Base-by-base conservation (phyloP, 495 filamentous ascomycete species). In the Wilcoxina mikolae region DNA sequence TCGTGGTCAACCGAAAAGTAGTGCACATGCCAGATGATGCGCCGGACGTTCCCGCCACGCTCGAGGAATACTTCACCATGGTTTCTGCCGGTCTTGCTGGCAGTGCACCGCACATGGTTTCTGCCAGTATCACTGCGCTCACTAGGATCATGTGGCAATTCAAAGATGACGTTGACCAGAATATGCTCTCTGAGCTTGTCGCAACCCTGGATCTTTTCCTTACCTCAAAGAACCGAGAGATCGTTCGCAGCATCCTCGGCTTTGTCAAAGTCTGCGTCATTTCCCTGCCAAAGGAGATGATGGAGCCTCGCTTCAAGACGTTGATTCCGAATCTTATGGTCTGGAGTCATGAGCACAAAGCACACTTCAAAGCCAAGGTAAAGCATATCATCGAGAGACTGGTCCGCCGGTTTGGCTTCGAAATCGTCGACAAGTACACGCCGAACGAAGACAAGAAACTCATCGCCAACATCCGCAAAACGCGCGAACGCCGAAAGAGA, bases 11-110 rank as follows among this genome's bases (percentile, higher is more conserved):
- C 66, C 82, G 80, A 50, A 83, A 86, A 60, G 85, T 95, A 3
- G 75, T 85, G 0, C 77, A 89, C 65, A 90, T 95, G 85, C 75
- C 83, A 3, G 70, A 78, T 29, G 76, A 90, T 65, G 80, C 87
- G 1, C 83, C 87, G n/a, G 70, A 76, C 51, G 87, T 81, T 2
- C 65, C 74, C 12, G 89, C 90, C 4, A 83, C 75, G 12, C 74
- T 96, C 25, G 89, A 95, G 60, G 91, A 96, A 66, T 95, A 93
- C 68, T 85, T 95, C 75, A 95, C 88, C 38, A 98, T 98, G 90
- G 82, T 98, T 28, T 89, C 85, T 45, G 93, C 91, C 20, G 91
- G 93, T 67, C 78, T 98, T 27, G 91, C 90, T 1, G 90, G 87
- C 39, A 79, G 75, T 56, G 85, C 87, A 17, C 88, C 91, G 33